Evolutionary conservation across 1,284 basidiomycete genomes (phyloP).

Genomic region (Xerocomus tenax): DNA sequence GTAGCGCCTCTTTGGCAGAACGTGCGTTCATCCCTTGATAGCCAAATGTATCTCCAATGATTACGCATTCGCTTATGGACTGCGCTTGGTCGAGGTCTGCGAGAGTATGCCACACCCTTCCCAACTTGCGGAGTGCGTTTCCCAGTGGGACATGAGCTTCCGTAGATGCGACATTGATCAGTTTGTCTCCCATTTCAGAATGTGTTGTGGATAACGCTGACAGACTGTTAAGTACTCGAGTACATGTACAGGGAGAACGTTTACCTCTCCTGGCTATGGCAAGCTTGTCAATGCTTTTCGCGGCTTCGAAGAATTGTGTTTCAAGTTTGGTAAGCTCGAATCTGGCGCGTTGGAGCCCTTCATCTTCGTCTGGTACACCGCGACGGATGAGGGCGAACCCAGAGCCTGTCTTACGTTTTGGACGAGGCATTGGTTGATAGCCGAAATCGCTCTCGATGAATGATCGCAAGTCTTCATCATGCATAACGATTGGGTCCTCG

Average conservation of each 20-base stretch:
- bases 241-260: constrained; percentile 15
- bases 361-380: constrained; percentile 73
- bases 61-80: constrained; percentile 84
- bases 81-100: constrained; percentile 80
- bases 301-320: constrained; percentile 80
- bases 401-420: constrained; percentile 58
- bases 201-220: constrained; percentile 69
- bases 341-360: constrained; percentile 78
- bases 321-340: constrained; percentile 86
- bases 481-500: constrained; percentile 76
- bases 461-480: constrained; percentile 83
- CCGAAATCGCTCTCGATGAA: constrained; percentile 96
- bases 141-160: constrained; percentile 77
- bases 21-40: constrained; percentile 93
- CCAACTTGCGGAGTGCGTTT: constrained; percentile 74
- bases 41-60: constrained; percentile 83
- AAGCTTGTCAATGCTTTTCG: constrained; percentile 78
- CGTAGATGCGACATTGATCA: constrained; percentile 79
- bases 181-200: constrained; percentile 81
- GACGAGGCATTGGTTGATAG: constrained; percentile 72
- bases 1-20: constrained; percentile 85
- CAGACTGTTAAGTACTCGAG: neutral
- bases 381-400: constrained; percentile 64
- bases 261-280: constrained; percentile 71
- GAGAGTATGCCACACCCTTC: constrained; percentile 75